phyloP scores from a whole-genome alignment of 495 filamentous ascomycete species.

The Hypoxylon perforatum region DNA sequence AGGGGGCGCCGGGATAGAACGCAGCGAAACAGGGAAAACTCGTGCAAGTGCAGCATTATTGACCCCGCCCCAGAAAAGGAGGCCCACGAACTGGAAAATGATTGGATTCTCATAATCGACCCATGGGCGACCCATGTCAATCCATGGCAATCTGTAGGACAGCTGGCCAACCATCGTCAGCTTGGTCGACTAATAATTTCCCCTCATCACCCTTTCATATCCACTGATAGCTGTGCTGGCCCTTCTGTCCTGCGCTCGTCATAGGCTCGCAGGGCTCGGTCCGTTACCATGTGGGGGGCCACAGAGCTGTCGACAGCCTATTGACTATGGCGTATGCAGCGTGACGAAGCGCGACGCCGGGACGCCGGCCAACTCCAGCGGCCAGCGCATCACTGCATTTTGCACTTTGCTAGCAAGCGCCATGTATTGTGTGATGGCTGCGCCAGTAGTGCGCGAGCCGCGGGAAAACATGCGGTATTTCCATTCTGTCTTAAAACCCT shows the following conservation, averaged over 20 bases:
- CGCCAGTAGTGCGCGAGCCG: conserved; percentile 27
- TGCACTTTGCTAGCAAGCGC: too few species aligned
- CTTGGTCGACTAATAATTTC: conserved; percentile 29
- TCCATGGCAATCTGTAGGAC: too few species aligned
- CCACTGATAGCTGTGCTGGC: conserved; percentile 33
- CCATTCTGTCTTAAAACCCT: conserved; percentile 29
- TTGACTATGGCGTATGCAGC: conserved; percentile 35
- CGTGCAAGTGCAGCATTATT: conserved; percentile 20
- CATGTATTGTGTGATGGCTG: conserved; percentile 3
- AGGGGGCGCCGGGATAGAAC: conserved; percentile 28
- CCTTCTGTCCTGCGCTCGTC: conserved; percentile 30
- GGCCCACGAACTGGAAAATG: conserved; percentile 14
- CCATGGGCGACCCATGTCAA: not conserved
- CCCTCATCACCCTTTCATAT: conserved; percentile 22
- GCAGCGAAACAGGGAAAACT: conserved; percentile 25
- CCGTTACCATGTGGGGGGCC: conserved; percentile 36
- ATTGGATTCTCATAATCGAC: conserved; percentile 18
- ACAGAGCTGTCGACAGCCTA: conserved; percentile 43
- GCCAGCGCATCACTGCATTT: conserved; percentile 46
- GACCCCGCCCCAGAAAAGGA: conserved; percentile 28
- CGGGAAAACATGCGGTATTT: conserved; percentile 32
- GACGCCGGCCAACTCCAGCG: conserved; percentile 17
- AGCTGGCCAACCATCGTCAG: conserved; percentile 11
- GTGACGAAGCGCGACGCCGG: conserved; percentile 32
- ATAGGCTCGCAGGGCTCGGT: conserved; percentile 43